A percentile compares a stretch with the other conserved stretches of the same genome.
phyloP scores from a whole-genome alignment of 73 alveolate genomes.

The Paramecium sexaurelia region DNA sequence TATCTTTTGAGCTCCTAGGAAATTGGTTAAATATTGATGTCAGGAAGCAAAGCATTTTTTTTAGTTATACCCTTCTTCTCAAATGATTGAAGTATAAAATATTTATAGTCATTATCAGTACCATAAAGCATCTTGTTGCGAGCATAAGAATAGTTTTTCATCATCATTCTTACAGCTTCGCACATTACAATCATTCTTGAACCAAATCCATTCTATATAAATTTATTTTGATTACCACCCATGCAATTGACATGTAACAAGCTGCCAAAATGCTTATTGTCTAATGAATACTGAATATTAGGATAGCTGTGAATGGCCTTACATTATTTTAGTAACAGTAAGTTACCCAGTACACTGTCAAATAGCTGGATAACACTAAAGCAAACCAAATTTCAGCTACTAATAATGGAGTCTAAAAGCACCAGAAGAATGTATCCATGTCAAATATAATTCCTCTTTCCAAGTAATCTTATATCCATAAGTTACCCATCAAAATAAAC shows the following conservation, averaged over 20 bases:
- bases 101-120: conserved; percentile 56
- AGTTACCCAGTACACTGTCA: conserved; percentile 1
- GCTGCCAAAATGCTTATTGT: conserved; percentile 54
- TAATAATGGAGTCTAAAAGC: conserved; percentile 34
- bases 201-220: conserved; percentile 69
- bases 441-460: conserved; percentile 64
- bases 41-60: conserved; percentile 75
- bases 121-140: conserved; percentile 86
- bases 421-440: conserved; percentile 60
- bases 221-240: conserved; percentile 46
- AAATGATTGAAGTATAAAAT: conserved; percentile 77
- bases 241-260: conserved; percentile 14
- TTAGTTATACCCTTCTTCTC: conserved; percentile 69
- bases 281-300: conserved; percentile 26
- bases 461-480: conserved; percentile 54
- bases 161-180: conserved; percentile 84
- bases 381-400: conserved; percentile 31
- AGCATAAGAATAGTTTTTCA: conserved; percentile 88
- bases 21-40: conserved; percentile 67
- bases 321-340: conserved; percentile 56
- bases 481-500: conserved; percentile 50
- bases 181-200: conserved; percentile 77
- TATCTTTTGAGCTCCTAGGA: conserved; percentile 69
- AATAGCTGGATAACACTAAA: conserved; percentile 43
- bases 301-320: neutral